phyloP scores from a whole-genome alignment of 441 rosid species.

The Mallotus repandus region DNA sequence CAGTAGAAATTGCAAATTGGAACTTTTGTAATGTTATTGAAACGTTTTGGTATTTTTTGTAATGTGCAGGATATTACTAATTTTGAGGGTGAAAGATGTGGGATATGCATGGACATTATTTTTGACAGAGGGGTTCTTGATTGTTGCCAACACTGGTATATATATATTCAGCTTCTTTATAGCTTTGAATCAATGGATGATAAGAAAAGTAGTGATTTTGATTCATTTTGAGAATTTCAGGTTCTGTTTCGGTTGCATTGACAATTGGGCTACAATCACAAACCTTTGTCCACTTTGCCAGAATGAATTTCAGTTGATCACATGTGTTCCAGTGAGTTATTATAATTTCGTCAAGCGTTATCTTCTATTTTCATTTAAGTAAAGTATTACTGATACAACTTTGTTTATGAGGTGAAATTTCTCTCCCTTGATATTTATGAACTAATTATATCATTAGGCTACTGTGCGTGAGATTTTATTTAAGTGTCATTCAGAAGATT shows the following conservation, averaged over 20 bases:
- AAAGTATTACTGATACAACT: neutral
- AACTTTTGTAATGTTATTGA: neutral
- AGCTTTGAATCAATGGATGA: neutral
- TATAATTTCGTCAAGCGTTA: constrained; percentile 7
- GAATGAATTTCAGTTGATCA: constrained; percentile 89
- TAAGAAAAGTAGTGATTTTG: constrained; percentile 23
- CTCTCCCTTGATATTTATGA: constrained; percentile 3
- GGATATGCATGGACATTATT: constrained; percentile 92
- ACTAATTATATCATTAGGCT: constrained; percentile 11
- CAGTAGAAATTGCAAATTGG: neutral
- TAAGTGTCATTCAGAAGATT: constrained; percentile 25
- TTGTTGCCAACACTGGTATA: constrained; percentile 95
- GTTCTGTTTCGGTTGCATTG: constrained; percentile 98
- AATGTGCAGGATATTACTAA: constrained; percentile 51
- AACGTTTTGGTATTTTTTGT: neutral
- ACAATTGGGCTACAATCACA: constrained; percentile 96
- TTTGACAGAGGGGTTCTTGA: constrained; percentile 93
- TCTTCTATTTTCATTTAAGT: neutral
- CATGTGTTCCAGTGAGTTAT: constrained; percentile 93
- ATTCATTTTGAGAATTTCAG: constrained; percentile 43
- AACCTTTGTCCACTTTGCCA: constrained; percentile 98
- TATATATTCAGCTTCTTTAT: constrained; percentile 12
- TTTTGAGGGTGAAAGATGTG: constrained; percentile 86
- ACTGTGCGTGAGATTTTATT: constrained; percentile 19
- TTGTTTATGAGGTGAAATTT: constrained; percentile 4